Evolutionary conservation across 2,329 filamentous ascomycete genomes (phyloP), one percentile per base, ranked within the genome.

Genomic region (Penicillium sp.): DNA sequence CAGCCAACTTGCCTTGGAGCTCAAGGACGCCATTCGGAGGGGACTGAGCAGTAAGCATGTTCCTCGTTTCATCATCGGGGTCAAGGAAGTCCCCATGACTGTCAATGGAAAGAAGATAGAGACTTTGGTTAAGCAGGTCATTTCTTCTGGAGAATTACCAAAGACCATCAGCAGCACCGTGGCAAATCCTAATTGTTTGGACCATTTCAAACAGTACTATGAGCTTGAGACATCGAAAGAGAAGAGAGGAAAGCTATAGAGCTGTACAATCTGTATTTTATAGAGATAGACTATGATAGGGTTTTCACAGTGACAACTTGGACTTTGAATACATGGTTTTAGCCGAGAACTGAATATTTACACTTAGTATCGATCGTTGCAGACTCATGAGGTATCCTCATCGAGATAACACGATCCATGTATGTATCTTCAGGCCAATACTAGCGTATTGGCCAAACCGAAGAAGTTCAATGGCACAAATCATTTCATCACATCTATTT

Each of bases 61-160:
- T 46, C 57, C 57, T 44, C 56, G 54, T 3, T 61, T 61, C n/a
- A 36, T 61, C n/a, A 49, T 60, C 16, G 54, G 49, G 1, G 54
- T 56, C 9, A 37, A 55, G 13, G 59, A 61, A 14, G 37, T 61
- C 16, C 56, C 59, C 10, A 56, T 60, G 52, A 61, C 59, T 5
- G 52, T 61, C 13, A 60, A 60, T 31, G 56, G 59, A 10, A 60
- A 61, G 11, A 61, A 58, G 31, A 33, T 61, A 5, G 59, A 61
- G 37, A 60, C 50, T 9, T 40, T 60, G 45, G 28, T 56, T 1
- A 60, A 58, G 34, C 50, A 58, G 7, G 33, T 58, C 8, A n/a
- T 58, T 6, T 60, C 52, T 3, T 31, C 58, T 33, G 58, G 58
- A 1, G 24, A 62, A 13, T 5, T 55, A 11, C 58, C 55, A 10